Evolutionary conservation across 495 filamentous ascomycete species (phyloP).

Genomic region (Neurospora sp.): DNA sequence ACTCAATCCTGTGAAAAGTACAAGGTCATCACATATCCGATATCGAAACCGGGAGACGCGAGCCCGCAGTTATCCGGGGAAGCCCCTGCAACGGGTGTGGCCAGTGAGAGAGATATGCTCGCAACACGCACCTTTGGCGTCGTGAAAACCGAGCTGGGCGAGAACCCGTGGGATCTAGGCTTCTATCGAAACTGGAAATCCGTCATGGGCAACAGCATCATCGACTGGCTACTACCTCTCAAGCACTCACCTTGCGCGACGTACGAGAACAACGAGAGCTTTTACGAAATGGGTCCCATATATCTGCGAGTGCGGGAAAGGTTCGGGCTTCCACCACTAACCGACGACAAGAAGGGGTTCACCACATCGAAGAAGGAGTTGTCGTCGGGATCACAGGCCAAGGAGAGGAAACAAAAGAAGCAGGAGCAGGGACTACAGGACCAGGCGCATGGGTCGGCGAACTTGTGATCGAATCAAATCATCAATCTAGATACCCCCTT

Average conservation of each 20-base stretch:
- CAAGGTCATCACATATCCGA: slow-evolving; percentile 32
- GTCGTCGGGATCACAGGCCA: not conserved
- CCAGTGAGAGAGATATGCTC: slow-evolving; percentile 24
- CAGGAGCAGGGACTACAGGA: not conserved
- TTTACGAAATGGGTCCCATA: slow-evolving; percentile 37
- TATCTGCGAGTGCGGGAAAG: slow-evolving; percentile 27
- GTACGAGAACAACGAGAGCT: slow-evolving; percentile 37
- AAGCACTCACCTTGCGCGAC: slow-evolving; percentile 51
- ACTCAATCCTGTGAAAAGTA: slow-evolving; percentile 31
- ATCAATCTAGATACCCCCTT: slow-evolving; percentile 9
- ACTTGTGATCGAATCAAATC: slow-evolving; percentile 2
- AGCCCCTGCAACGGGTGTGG: not conserved
- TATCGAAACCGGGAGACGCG: slow-evolving; percentile 15
- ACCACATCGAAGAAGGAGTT: not conserved
- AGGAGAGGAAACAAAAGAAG: slow-evolving; percentile 8
- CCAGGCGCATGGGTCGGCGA: not conserved
- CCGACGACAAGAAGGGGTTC: not conserved
- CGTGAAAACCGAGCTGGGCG: slow-evolving; percentile 57
- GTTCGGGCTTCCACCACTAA: slow-evolving; percentile 25
- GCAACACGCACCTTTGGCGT: slow-evolving; percentile 64
- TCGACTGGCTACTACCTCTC: slow-evolving; percentile 69
- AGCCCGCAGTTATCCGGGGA: slow-evolving; percentile 5
- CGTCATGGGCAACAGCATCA: slow-evolving; percentile 58
- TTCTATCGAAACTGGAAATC: slow-evolving; percentile 56
- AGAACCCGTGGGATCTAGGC: slow-evolving; percentile 73